Conservation (phyloP, 768 basidiomycete genomes). For the Suillus paluster region DNA sequence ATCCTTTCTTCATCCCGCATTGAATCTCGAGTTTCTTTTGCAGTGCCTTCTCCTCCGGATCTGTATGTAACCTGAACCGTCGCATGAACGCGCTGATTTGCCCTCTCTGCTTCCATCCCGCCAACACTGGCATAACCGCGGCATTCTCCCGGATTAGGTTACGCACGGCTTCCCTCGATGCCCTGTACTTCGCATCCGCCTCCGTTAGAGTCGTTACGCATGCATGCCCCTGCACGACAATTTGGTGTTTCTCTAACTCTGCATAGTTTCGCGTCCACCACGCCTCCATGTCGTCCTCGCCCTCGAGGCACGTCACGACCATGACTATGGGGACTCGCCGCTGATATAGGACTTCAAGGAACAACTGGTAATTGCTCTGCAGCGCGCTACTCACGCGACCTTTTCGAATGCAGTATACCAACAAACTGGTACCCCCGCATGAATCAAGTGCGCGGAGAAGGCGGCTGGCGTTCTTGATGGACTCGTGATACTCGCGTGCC, state of each 20-base stretch:
- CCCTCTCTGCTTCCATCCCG: background rate
- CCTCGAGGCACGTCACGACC: slow-evolving; percentile 46
- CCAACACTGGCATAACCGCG: background rate
- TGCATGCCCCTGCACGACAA: slow-evolving; percentile 38
- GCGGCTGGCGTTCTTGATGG: slow-evolving; percentile 31
- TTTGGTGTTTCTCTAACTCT: slow-evolving; percentile 30
- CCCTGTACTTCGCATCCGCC: slow-evolving; percentile 36
- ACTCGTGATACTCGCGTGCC: slow-evolving; percentile 28
- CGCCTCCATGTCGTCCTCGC: slow-evolving; percentile 37
- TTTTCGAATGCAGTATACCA: slow-evolving; percentile 45
- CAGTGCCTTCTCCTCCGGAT: background rate
- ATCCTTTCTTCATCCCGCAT: background rate
- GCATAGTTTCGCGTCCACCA: slow-evolving; percentile 38
- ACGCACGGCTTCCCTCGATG: slow-evolving; percentile 34
- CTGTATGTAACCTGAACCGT: background rate
- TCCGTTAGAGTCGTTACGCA: slow-evolving; percentile 44
- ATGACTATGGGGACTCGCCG: slow-evolving; percentile 44
- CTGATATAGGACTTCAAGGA: slow-evolving; percentile 43
- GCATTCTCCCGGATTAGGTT: slow-evolving; percentile 14
- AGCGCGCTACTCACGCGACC: slow-evolving; percentile 33
- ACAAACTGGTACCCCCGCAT: slow-evolving; percentile 36
- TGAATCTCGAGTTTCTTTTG: background rate
- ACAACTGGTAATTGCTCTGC: slow-evolving; percentile 44
- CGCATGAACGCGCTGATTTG: background rate
- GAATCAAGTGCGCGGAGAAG: slow-evolving; percentile 28